A percentile compares a stretch with the other conserved stretches of the same genome.
Evolutionary conservation across 257 asterid genomes (phyloP).

Genomic region (Eucommia ulmoides): DNA sequence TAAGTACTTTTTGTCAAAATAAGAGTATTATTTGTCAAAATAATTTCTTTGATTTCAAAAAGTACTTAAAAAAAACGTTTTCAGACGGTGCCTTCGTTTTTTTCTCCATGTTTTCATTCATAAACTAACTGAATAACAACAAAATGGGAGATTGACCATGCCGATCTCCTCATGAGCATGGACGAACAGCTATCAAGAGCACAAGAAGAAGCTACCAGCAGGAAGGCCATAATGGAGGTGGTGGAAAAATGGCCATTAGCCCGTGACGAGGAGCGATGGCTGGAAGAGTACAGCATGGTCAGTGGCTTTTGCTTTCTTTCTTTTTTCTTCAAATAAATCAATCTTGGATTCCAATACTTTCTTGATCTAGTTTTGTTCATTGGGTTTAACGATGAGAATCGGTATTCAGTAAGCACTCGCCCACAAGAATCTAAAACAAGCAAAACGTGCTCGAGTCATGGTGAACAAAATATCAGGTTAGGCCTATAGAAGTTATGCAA

Average conservation of each 20-base stretch:
- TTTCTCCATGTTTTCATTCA: not conserved
- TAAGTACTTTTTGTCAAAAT: no score
- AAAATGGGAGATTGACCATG: slow-evolving; percentile 92
- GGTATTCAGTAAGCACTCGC: slow-evolving; percentile 94
- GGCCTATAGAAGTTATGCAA: no score
- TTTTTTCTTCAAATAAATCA: no score
- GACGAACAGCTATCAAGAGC: slow-evolving; percentile 84
- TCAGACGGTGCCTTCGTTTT: slow-evolving; percentile 3
- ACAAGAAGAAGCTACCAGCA: slow-evolving; percentile 78
- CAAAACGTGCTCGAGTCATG: slow-evolving; percentile 87
- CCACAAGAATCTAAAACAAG: slow-evolving; percentile 90
- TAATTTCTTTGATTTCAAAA: no score
- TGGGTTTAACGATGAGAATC: no score
- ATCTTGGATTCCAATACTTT: slow-evolving; percentile 1
- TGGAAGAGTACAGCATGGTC: slow-evolving; percentile 90
- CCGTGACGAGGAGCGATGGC: slow-evolving; percentile 86
- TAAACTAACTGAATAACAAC: slow-evolving; percentile 21
- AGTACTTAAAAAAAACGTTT: no score
- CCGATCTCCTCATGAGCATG: slow-evolving; percentile 84
- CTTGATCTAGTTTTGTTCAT: no score
- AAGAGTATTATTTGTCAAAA: no score
- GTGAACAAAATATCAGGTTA: slow-evolving; percentile 85
- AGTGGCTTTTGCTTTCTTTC: slow-evolving; percentile 25
- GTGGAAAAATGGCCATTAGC: slow-evolving; percentile 94
- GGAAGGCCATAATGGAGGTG: slow-evolving; percentile 88